Conservation (phyloP, 345 rosid species). For the Limnanthes douglasii region DNA sequence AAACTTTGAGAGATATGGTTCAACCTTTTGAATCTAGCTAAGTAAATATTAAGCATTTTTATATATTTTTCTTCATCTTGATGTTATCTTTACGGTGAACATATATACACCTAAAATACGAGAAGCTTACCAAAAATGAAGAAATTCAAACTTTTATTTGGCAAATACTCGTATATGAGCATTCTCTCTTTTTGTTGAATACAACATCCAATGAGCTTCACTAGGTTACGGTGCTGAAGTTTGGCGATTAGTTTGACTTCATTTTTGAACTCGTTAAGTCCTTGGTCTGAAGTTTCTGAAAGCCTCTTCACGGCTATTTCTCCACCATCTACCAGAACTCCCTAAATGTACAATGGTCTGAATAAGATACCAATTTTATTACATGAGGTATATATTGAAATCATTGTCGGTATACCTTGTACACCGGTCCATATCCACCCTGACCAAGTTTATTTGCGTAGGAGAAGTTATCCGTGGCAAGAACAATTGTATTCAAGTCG, state of each 20-base stretch:
- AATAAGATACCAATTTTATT: too few species aligned
- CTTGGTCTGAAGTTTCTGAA: slow-evolving; percentile 19
- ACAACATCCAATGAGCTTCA: slow-evolving; percentile 16
- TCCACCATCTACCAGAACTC: slow-evolving; percentile 15
- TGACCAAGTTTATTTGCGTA: slow-evolving; percentile 52
- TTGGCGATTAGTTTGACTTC: slow-evolving; percentile 24
- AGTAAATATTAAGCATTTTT: too few species aligned
- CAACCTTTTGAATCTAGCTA: too few species aligned
- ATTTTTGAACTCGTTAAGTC: slow-evolving; percentile 25
- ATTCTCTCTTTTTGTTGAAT: slow-evolving; percentile 10
- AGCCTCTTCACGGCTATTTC: slow-evolving; percentile 34
- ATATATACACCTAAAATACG: neutral
- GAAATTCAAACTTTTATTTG: slow-evolving; percentile 16
- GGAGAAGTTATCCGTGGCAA: slow-evolving; percentile 57
- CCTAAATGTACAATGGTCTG: too few species aligned
- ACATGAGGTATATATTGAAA: neutral
- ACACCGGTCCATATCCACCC: slow-evolving; percentile 74
- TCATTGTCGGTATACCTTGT: slow-evolving; percentile 50
- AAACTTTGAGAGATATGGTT: too few species aligned
- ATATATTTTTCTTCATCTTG: too few species aligned
- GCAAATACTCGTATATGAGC: slow-evolving; percentile 12
- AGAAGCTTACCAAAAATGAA: slow-evolving; percentile 12
- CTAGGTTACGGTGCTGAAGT: slow-evolving; percentile 33
- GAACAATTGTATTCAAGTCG: slow-evolving; percentile 32
- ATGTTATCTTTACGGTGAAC: neutral